Percentiles rank a stretch among this genome's conserved stretches.
These are phyloP conservation scores for Thelephora ganbajun DNA, from an alignment of 768 basidiomycete genomes.

Conservation along the genomic window DNA sequence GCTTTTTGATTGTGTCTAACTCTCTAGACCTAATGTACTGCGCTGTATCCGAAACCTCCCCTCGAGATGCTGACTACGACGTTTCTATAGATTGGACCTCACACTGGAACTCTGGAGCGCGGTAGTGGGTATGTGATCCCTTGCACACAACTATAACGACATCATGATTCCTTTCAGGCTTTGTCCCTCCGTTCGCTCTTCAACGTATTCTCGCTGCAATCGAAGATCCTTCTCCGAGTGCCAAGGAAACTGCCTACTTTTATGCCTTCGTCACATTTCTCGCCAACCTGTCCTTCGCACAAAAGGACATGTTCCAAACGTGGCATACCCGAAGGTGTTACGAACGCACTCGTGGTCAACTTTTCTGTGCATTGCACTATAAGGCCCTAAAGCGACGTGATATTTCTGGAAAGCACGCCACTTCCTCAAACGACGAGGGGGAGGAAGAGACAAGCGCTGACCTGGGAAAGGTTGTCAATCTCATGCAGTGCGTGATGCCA, in stretches of 20 bases:
- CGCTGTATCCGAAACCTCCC: too few relatives aligned
- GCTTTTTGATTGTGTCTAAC: conserved; percentile 51
- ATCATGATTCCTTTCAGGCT: conserved; percentile 25
- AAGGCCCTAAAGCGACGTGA: conserved; percentile 52
- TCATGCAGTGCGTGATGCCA: conserved; percentile 48
- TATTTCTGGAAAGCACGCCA: conserved; percentile 27
- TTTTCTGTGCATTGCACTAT: conserved; percentile 58
- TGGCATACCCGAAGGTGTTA: conserved; percentile 62
- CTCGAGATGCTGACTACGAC: too few relatives aligned
- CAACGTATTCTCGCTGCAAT: conserved; percentile 44
- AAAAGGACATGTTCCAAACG: conserved; percentile 44
- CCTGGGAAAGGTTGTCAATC: conserved; percentile 58
- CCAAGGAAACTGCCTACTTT: conserved; percentile 33
- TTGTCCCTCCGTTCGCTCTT: conserved; percentile 51
- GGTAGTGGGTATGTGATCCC: conserved; percentile 27
- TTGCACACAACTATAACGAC: not conserved
- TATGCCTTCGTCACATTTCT: conserved; percentile 49
- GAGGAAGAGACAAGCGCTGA: conserved; percentile 31
- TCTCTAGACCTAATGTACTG: conserved; percentile 47
- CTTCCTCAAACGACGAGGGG: conserved; percentile 17
- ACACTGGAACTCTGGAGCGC: conserved; percentile 47
- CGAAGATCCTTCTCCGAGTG: conserved; percentile 23
- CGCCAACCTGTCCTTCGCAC: conserved; percentile 53
- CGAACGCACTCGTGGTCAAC: conserved; percentile 56
- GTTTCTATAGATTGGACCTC: conserved; percentile 26